Base-by-base conservation (phyloP, 108 stramenopile species). In the Seminavis robusta region DNA sequence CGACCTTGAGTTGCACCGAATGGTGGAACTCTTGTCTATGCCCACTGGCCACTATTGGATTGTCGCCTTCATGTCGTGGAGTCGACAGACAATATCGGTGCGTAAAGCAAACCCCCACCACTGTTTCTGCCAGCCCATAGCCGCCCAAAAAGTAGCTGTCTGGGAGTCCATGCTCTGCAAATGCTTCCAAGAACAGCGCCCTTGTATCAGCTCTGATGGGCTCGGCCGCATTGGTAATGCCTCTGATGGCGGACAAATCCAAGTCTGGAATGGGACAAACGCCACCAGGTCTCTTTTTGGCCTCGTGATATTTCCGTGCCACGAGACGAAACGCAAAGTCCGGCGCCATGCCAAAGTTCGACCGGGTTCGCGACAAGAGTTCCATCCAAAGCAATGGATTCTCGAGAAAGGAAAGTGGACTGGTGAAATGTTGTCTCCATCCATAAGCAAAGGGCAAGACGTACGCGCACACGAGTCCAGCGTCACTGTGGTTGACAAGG, bases 211-310 rank as follows among this genome's bases (percentile, higher is more conserved):
- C 16, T 15, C 38, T 34, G 24, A 83, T 74, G 0, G 82, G 79
- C 52, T 87, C 85, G 1, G 83, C 85, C 1, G 73, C 82, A 33
- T 82, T 77, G 27, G 76, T 79, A 25, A 78, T 33, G 61, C 77
- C 77, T 8, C 21, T 13, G 3, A 88, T 57, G 2, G 49, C 34
- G 19, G 75, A 59, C 7, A 88, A 63, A 44, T 81, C 79, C 20
- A 80, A 39, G n/a, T n/a, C n/a, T n/a, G n/a, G n/a, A n/a, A n/a
- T n/a, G n/a, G n/a, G n/a, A n/a, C n/a, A n/a, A n/a, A n/a, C n/a
- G n/a, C n/a, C n/a, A n/a, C n/a, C n/a, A n/a, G n/a, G n/a, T n/a
- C n/a, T n/a, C 27, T 40, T 21, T 11, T 37, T 37, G 36, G 36
- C 36, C n/a, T 36, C 16, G 15, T 13, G 33, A 25, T 11, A 79